Evolutionary conservation across 805 yeast species (phyloP).

Genomic region (Wickerhamiella lipophila): DNA sequence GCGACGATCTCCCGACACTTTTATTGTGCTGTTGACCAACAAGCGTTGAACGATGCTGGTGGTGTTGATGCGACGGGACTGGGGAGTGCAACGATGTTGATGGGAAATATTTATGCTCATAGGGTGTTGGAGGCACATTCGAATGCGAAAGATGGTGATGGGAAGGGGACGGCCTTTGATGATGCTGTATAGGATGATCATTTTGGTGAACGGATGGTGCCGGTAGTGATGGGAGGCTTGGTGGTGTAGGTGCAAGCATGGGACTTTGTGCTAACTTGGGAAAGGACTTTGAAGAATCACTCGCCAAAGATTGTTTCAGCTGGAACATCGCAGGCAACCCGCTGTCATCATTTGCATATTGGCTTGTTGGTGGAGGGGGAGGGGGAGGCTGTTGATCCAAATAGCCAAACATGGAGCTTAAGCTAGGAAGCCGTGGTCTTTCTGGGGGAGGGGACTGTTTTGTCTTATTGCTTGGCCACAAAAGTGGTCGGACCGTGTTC

Average conservation of each 20-base stretch:
- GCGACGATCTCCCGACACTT: not conserved
- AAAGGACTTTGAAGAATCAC: not conserved
- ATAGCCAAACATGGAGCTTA: constrained; percentile 1
- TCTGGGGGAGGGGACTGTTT: not conserved
- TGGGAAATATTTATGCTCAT: not conserved
- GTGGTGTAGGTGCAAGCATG: not conserved
- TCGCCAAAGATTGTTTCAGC: not conserved
- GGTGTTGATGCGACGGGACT: no score
- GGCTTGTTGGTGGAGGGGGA: not conserved
- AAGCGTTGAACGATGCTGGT: not conserved
- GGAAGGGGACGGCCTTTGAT: not conserved
- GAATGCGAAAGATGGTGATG: not conserved
- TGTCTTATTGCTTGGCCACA: not conserved
- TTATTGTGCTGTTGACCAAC: not conserved
- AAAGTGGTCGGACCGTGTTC: not conserved
- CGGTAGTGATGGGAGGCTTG: not conserved
- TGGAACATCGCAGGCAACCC: not conserved
- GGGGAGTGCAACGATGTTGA: not conserved
- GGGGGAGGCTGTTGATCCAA: not conserved
- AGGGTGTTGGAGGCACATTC: not conserved
- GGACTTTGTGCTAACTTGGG: not conserved
- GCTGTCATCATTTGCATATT: not conserved
- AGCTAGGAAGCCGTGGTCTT: not conserved
- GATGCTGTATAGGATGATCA: not conserved
- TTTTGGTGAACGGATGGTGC: not conserved